Base-by-base conservation (phyloP, 495 filamentous ascomycete species). In the Aspergillus asperescens region DNA sequence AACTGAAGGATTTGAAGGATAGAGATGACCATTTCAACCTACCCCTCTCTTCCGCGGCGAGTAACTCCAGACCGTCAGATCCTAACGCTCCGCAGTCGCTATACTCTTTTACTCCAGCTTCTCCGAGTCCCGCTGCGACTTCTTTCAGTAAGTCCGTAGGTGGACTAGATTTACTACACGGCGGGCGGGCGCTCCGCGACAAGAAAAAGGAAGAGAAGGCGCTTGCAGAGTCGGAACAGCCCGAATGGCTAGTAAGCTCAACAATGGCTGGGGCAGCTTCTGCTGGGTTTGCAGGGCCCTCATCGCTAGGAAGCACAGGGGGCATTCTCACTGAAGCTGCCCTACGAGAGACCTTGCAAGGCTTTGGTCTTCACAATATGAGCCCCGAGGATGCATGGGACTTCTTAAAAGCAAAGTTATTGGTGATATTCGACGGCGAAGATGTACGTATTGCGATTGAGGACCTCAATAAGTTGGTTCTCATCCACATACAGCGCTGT, bases 311-410 rank as follows among this genome's bases (percentile, higher is more conserved):
- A 7, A 69, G 62, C 25, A 62, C 68, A 9, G 54, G 60, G 4
- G 68, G 65, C 9, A 44, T 62, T 7, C 55, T 71, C 4, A 68
- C 63, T 4, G 71, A 75, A 12, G 66, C 72, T 23, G 63, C 69
- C 13, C 47, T 79, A 9, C 70, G 74, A 22, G 77, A 80, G 23
- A 70, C 68, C 5, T 57, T 79, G 18, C 76, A 77, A 47, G 77
- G 78, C 0, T 83, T 88, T 57, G 89, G 89, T 0, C 70, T 95
- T 19, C 81, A 87, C 53, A 89, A 88, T 57, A 85, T 96, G 82
- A 81, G 80, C 5, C 76, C 86, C 1, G 93, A 99, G 57, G 90
- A 96, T 64, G 92, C 90, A 6, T 99, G 94, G 94, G 89, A 91
- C 20, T 87, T 89, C 51, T 69, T 99, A n/a, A 93, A 92, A 58